Evolutionary conservation across 169 alveolate species (phyloP), one percentile per base, ranked within the genome.

Genomic region (Theileria annulata): DNA sequence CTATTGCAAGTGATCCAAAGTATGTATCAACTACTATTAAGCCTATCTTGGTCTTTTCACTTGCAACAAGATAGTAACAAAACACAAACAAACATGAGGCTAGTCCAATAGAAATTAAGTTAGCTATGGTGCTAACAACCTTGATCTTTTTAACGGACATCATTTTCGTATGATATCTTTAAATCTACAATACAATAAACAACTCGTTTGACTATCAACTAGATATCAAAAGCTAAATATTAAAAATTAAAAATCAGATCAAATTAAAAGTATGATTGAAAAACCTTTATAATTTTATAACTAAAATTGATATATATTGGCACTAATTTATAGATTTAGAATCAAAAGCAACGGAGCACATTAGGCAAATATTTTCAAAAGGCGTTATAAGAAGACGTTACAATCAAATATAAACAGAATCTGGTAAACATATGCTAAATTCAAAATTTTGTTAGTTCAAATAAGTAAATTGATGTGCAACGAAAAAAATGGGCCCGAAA

Each of bases 341-440:
- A 58, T 58, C 30, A 27, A 30, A 62, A 62, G 6, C 71, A 21
- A n/a, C 71, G 71, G n/a, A 62, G 71, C 71, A n/a, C 71, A 62
- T 62, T 23, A n/a, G 17, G 37, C 12, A 2, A 6, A 15, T 25
- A 21, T 2, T 13, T 56, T 56, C 9, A 56, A 56, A 1, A 17
- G 51, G 6, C 51, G 3, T 42, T 10, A 42, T 10, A 1, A 42
- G 51, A 42, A 42, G 51, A 42, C 2, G 19, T 42, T 42, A 42
- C 13, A 8, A 8, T 42, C 51, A 42, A 42, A 42, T 42, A 42
- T 17, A 42, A 42, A 42, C 13, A 42, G 51, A 42, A 42, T 42
- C 51, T 42, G 51, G 51, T 8, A 42, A 42, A 42, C 13, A 42
- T 12, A 42, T 42, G 13, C 6, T 10, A 0, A 42, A 42, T 12